These are phyloP conservation scores for Nemania sp. DNA, from an alignment of 2,329 filamentous ascomycete genomes.

Conservation along the genomic window DNA sequence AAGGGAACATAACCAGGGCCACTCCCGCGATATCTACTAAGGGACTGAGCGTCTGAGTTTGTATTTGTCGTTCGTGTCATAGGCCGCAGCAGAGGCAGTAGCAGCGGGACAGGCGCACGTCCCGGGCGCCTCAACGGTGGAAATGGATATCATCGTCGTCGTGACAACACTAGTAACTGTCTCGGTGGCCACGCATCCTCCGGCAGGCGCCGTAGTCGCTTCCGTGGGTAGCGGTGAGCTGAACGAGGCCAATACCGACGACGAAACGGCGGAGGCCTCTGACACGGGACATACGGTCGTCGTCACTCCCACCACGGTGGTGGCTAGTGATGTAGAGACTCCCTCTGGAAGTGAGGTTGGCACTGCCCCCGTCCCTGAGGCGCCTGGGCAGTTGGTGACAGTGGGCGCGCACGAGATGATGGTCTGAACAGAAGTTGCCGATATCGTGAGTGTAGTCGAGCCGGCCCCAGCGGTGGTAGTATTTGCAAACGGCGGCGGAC, in stretches of 20 bases:
- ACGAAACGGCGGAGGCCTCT: constrained; percentile 33
- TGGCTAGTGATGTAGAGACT: constrained; percentile 36
- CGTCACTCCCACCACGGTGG: constrained; percentile 36
- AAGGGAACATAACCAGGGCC: background rate
- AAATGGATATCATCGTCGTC: constrained; percentile 21
- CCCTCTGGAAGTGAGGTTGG: constrained; percentile 24
- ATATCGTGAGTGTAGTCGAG: constrained; percentile 35
- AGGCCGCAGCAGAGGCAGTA: background rate
- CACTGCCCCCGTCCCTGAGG: constrained; percentile 31
- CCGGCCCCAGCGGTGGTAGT: constrained; percentile 24
- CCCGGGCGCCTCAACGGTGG: constrained; percentile 10
- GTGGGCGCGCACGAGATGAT: constrained; percentile 37
- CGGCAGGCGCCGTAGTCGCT: constrained; percentile 15
- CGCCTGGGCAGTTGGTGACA: constrained; percentile 37
- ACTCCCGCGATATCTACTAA: background rate
- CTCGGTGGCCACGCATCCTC: constrained; percentile 23
- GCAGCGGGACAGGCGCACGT: constrained; percentile 4
- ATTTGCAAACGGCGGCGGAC: constrained; percentile 22
- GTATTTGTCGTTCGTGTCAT: background rate
- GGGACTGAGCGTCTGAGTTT: constrained; percentile 5
- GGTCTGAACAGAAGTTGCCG: constrained; percentile 33
- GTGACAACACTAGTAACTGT: constrained; percentile 22
- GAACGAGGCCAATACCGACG: constrained; percentile 34
- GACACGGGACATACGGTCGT: constrained; percentile 40
- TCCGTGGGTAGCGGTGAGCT: constrained; percentile 18